These are phyloP conservation scores for Tubosaeta sp. DNA, from an alignment of 768 basidiomycete species.

Conservation along the genomic window DNA sequence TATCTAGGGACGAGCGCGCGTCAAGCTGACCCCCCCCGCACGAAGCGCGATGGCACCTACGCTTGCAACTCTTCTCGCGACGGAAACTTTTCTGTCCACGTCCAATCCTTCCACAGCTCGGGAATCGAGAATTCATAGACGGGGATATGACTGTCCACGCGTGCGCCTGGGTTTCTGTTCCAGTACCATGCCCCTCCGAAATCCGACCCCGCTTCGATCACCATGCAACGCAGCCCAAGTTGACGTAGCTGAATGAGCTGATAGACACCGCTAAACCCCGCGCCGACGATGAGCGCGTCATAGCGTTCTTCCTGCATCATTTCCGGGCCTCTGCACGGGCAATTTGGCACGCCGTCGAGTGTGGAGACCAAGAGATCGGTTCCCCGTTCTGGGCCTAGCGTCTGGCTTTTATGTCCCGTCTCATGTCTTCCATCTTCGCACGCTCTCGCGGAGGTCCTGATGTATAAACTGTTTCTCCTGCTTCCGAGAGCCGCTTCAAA, in stretches of 20 bases:
- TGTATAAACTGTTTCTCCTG: too few relatives aligned
- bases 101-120: constrained; percentile 13
- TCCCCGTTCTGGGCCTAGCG: too few relatives aligned
- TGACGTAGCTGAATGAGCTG: constrained; percentile 7
- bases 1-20: neutral
- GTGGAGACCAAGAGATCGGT: too few relatives aligned
- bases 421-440: too few relatives aligned
- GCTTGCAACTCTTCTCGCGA: constrained; percentile 8
- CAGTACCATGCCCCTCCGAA: constrained; percentile 14
- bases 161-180: constrained; percentile 15
- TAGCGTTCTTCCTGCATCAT: constrained; percentile 3
- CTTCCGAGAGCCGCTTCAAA: too few relatives aligned
- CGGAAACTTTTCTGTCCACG: constrained; percentile 12
- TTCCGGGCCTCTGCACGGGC: neutral
- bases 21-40: neutral
- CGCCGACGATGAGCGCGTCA: constrained; percentile 15
- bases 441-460: too few relatives aligned
- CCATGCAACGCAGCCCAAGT: constrained; percentile 8
- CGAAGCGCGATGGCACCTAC: neutral
- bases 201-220: constrained; percentile 12
- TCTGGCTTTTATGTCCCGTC: too few relatives aligned
- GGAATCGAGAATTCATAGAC: constrained; percentile 8
- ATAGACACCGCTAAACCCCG: constrained; percentile 13
- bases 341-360: too few relatives aligned
- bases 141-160: constrained; percentile 7